Evolutionary conservation across 1,284 basidiomycete genomes (phyloP), one percentile per base, ranked within the genome.

Genomic region (Caloboletus firmus): DNA sequence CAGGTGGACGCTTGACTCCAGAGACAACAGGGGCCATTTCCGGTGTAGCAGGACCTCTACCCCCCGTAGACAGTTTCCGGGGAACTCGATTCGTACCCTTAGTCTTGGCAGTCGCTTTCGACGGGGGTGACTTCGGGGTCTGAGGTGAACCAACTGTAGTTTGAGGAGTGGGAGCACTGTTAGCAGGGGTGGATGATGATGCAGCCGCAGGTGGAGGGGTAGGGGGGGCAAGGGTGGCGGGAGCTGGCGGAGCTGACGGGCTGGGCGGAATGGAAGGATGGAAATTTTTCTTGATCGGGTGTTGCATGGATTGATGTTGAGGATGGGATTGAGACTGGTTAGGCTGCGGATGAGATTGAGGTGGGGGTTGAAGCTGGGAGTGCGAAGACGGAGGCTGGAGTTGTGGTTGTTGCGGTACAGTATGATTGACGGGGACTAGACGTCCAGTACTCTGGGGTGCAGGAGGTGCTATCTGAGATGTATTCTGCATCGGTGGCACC

Each of bases 1-100:
- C 85, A 18, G 85, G 80, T 22, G 71, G 72, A 26, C 86, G 80
- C 63, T 89, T 90, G 39, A 66, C 60, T 45, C 75, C 75, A 34
- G 58, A 68, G 41, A 65, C 57, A 2, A 74, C 58, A 17, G 72
- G 62, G 7, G 64, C 40, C 48, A 62, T 59, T 54, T 72, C 63
- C 10, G 70, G 62, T 11, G 68, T 65, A 10, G 72, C 68, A 34
- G 76, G 73, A 48, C 63, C 52, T 64, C 32, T 79, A 76, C 61
- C 54, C 18, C 65, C 51, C 60, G 78, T 79, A 15, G 83, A 83
- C 20, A 77, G 77, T 62, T 78, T 84, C 17, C 77, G 69, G 11
- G 41, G 30, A 1, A 67, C 64, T 51, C 76, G 75, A 9, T 77
- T 72, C 3, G 76, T 64, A 9, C 68, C 66, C 52, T 72, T 73